Evolutionary conservation across 2,329 filamentous ascomycete species (phyloP).

Genomic region (Ceratocystis papillata): DNA sequence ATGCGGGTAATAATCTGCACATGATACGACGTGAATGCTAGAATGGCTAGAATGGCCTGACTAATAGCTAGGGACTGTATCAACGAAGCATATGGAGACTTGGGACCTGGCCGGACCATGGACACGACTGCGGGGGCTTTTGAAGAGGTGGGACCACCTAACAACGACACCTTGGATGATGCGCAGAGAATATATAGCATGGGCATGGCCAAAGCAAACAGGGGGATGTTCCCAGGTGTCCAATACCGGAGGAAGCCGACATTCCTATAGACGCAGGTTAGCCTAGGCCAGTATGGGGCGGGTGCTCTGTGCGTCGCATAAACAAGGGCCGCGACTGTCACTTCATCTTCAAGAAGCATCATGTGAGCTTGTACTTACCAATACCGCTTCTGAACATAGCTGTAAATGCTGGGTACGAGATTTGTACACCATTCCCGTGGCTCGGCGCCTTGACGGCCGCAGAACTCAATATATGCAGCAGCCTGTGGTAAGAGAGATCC

Average conservation of each 20-base stretch:
- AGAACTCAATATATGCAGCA: constrained; percentile 64
- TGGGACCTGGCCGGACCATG: constrained; percentile 15
- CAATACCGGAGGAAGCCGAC: constrained; percentile 83
- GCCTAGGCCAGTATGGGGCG: constrained; percentile 1
- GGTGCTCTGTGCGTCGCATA: not conserved
- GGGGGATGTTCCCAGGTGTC: constrained; percentile 72
- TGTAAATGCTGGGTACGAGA: constrained; percentile 74
- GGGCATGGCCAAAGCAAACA: constrained; percentile 75
- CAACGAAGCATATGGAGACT: constrained; percentile 28
- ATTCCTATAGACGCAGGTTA: constrained; percentile 48
- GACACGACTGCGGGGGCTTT: not conserved
- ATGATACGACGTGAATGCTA: constrained; percentile 73
- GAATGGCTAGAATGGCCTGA: constrained; percentile 58
- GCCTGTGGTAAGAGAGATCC: constrained; percentile 64
- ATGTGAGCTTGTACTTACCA: constrained; percentile 52
- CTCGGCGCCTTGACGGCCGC: constrained; percentile 32
- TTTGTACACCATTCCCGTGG: constrained; percentile 62
- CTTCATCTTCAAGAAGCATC: not conserved
- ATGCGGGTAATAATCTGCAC: constrained; percentile 89
- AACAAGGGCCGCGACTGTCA: not conserved
- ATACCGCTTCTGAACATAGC: constrained; percentile 79
- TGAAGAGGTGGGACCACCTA: not conserved
- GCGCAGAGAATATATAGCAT: constrained; percentile 53
- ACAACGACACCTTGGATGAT: constrained; percentile 15
- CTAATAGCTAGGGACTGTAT: constrained; percentile 53